These are phyloP conservation scores for Leptographium galeiforme DNA, from an alignment of 2,329 filamentous ascomycete species.

Conservation along the genomic window DNA sequence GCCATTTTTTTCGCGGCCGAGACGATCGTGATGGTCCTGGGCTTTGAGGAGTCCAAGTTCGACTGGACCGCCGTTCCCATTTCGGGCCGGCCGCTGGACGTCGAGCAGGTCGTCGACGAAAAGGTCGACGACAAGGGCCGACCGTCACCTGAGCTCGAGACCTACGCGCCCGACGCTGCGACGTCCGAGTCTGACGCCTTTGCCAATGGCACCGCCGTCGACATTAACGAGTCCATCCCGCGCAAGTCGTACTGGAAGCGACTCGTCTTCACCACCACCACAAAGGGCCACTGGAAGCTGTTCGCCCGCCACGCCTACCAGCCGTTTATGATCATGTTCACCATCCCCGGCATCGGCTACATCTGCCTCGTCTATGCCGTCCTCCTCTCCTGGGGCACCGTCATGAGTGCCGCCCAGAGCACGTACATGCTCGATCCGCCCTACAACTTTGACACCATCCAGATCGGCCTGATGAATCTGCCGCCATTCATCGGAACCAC, in stretches of 20 bases:
- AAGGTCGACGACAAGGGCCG: background rate
- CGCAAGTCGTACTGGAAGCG: conserved; percentile 4
- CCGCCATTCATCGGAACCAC: conserved; percentile 5
- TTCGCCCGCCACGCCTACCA: conserved; percentile 9
- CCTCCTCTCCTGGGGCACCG: conserved; percentile 2
- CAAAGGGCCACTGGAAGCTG: conserved; percentile 1
- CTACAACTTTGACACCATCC: conserved; percentile 4
- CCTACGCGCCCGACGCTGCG: no score
- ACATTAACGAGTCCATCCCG: background rate
- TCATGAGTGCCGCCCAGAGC: conserved; percentile 4
- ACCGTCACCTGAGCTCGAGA: background rate
- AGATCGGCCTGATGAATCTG: conserved; percentile 6
- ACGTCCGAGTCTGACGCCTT: background rate
- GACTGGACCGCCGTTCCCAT: conserved; percentile 1
- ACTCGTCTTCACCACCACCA: conserved; percentile 1
- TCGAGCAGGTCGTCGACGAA: background rate
- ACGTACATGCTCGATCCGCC: conserved; percentile 3
- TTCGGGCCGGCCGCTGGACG: background rate
- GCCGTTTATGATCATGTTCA: conserved; percentile 7
- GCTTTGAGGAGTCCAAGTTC: conserved; percentile 9
- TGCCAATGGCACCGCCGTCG: background rate
- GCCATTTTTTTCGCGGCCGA: conserved; percentile 14
- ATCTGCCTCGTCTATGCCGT: conserved; percentile 6
- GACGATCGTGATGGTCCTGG: conserved; percentile 5
- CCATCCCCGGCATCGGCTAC: conserved; percentile 6